Evolutionary conservation across 2,329 filamentous ascomycete species (phyloP).

Genomic region (Colletotrichum siamense): DNA sequence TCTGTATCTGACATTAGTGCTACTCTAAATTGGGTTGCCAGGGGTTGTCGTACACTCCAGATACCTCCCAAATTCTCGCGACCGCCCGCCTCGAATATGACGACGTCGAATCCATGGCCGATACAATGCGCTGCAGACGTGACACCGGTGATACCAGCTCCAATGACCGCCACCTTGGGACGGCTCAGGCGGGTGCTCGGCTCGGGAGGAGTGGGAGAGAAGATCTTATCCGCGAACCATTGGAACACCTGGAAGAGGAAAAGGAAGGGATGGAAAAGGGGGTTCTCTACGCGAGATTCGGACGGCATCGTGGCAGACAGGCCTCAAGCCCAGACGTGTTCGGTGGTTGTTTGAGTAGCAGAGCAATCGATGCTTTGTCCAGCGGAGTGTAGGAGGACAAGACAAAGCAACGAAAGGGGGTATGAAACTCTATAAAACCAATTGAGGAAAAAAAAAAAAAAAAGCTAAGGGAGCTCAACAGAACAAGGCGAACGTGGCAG

Average conservation of each 20-base stretch:
- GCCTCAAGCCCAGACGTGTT: background rate
- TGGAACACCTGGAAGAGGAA: constrained; percentile 71
- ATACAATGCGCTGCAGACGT: constrained; percentile 83
- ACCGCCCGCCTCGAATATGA: constrained; percentile 76
- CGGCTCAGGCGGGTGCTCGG: constrained; percentile 60
- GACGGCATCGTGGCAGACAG: constrained; percentile 34
- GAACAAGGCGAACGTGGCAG: background rate
- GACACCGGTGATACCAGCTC: constrained; percentile 75
- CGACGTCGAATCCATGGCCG: constrained; percentile 84
- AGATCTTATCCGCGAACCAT: constrained; percentile 65
- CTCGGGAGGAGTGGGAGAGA: constrained; percentile 73
- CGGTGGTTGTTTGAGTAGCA: background rate
- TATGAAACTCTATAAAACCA: background rate
- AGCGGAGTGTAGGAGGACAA: background rate
- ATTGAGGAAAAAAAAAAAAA: background rate
- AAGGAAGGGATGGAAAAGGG: constrained; percentile 58
- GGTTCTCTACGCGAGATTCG: constrained; percentile 38
- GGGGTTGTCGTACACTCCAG: constrained; percentile 67
- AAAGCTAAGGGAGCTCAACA: background rate
- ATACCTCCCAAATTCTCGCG: constrained; percentile 76
- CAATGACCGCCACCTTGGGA: constrained; percentile 73
- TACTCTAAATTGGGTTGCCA: background rate
- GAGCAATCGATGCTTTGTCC: background rate
- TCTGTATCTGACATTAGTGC: constrained; percentile 44
- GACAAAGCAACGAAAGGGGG: background rate